These are phyloP conservation scores for Wickerhamomyces chaumierensis DNA, from an alignment of 805 yeast genomes.

Conservation along the genomic window DNA sequence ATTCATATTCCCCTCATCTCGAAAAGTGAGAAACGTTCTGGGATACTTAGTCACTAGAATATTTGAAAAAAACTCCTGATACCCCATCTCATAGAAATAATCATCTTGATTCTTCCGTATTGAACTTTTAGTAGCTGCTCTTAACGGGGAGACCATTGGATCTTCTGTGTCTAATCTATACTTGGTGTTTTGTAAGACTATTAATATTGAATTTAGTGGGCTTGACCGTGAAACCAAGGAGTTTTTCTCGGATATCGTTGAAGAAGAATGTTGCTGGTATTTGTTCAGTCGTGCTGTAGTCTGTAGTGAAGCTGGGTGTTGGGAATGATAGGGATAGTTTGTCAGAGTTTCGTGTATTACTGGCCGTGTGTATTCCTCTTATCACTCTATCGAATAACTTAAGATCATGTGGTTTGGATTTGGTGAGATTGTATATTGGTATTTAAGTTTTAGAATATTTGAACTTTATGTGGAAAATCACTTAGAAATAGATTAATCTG, in stretches of 20 bases:
- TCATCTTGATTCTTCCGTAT: not conserved
- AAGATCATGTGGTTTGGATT: not conserved
- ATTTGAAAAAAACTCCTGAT: not conserved
- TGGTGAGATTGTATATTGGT: not conserved
- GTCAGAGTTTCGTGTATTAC: not conserved
- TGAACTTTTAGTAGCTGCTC: not conserved
- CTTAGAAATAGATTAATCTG: not conserved
- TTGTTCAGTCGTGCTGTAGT: not conserved
- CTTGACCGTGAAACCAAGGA: not conserved
- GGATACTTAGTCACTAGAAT: no score
- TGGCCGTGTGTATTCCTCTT: not conserved
- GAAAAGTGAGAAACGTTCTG: no score
- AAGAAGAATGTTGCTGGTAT: not conserved
- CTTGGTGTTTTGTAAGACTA: not conserved
- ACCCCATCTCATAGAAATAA: not conserved
- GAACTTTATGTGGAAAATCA: not conserved
- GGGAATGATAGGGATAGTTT: not conserved
- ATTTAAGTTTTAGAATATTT: not conserved
- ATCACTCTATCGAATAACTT: not conserved
- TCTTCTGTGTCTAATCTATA: not conserved
- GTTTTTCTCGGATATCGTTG: not conserved
- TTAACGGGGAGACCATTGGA: not conserved
- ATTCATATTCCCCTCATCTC: no score
- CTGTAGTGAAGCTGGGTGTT: not conserved
- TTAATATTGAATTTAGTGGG: not conserved